phyloP scores from a whole-genome alignment of 306 rosid genomes.

The Mucuna pruriens region DNA sequence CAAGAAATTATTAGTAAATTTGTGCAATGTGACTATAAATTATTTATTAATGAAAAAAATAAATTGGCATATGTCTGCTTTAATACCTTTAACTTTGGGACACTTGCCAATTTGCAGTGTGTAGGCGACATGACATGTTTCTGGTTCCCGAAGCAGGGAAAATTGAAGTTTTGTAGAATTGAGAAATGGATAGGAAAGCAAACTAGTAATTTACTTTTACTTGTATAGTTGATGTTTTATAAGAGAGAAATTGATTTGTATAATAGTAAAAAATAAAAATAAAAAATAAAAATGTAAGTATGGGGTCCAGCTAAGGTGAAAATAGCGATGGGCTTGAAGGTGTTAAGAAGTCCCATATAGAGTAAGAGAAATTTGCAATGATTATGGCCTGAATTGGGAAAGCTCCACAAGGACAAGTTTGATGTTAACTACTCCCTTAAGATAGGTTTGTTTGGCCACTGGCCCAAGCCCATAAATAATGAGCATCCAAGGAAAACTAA shows the following conservation, averaged over 20 bases:
- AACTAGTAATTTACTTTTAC: not conserved
- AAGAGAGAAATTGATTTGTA: not conserved
- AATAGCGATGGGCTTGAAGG: conserved; percentile 14
- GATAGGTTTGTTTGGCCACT: too few species aligned
- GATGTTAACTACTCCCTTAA: conserved; percentile 5
- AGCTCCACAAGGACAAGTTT: conserved; percentile 18
- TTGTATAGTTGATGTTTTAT: not conserved
- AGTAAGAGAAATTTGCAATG: conserved; percentile 18
- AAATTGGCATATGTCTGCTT: not conserved
- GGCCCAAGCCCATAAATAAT: too few species aligned
- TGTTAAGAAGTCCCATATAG: conserved; percentile 6
- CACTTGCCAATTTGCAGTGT: not conserved
- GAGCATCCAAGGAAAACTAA: conserved; percentile 43
- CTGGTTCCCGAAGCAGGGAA: not conserved
- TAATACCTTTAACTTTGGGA: too few species aligned
- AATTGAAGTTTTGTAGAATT: not conserved
- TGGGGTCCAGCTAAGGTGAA: not conserved
- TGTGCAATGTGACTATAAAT: too few species aligned
- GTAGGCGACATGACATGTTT: not conserved
- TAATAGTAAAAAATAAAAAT: not conserved
- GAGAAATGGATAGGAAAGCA: not conserved
- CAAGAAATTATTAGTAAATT: too few species aligned
- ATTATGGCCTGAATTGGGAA: not conserved
- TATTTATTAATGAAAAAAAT: too few species aligned
- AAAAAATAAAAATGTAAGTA: too few species aligned